Conservation (phyloP, 2,329 filamentous ascomycete genomes). For the Ramularia collo-cygni region DNA sequence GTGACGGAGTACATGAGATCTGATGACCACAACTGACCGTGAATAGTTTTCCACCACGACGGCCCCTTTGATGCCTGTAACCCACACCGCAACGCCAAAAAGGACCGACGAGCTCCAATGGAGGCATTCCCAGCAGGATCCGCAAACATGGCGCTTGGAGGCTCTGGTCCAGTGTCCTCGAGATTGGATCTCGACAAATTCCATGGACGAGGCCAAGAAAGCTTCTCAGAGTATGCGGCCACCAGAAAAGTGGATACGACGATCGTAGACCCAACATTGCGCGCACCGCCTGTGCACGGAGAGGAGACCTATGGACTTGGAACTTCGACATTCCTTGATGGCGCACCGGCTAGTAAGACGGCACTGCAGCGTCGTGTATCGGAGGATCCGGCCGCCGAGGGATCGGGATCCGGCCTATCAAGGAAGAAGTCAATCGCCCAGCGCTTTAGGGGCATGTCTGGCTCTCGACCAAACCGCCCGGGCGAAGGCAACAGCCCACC, state of each 20-base stretch:
- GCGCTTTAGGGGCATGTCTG: conserved; percentile 78
- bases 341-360: conserved; percentile 75
- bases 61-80: conserved; percentile 96
- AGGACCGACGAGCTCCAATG: conserved; percentile 80
- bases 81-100: conserved; percentile 83
- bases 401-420: conserved; percentile 54
- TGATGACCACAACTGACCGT: conserved; percentile 8
- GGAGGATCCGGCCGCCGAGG: conserved; percentile 48
- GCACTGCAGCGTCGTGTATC: conserved; percentile 71
- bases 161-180: conserved; percentile 73
- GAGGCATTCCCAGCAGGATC: conserved; percentile 91
- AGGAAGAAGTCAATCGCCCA: conserved; percentile 95
- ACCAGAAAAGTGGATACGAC: conserved; percentile 36
- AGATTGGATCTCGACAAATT: conserved; percentile 81
- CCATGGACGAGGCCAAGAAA: conserved; percentile 78
- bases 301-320: conserved; percentile 78
- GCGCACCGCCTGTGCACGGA: conserved; percentile 71
- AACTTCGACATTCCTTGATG: conserved; percentile 92
- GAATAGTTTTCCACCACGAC: conserved; percentile 87
- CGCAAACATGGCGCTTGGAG: conserved; percentile 84
- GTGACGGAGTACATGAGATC: conserved; percentile 33
- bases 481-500: conserved; percentile 20
- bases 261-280: conserved; percentile 60
- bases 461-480: conserved; percentile 48
- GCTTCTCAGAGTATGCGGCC: conserved; percentile 70